phyloP scores from a whole-genome alignment of 176 grass and related monocot genomes.

The Avena insularis region DNA sequence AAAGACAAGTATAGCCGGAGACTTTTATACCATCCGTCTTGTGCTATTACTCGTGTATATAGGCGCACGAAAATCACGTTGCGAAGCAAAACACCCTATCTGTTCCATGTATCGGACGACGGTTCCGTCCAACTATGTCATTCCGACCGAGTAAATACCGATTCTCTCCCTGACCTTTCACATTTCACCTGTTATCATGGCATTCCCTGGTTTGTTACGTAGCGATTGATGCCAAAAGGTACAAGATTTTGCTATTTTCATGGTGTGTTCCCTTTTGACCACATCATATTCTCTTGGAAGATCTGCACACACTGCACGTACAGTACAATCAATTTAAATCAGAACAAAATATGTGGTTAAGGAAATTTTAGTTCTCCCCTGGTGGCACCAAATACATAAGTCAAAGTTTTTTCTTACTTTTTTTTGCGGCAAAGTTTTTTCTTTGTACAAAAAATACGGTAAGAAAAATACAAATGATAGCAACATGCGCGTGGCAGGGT shows the following conservation, averaged over 20 bases:
- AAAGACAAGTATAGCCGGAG: neutral
- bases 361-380: neutral
- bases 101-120: neutral
- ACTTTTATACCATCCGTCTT: neutral
- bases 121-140: too few relatives aligned
- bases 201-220: too few relatives aligned
- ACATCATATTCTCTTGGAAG: neutral
- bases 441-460: too few relatives aligned
- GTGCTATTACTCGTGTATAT: neutral
- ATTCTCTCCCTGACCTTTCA: too few relatives aligned
- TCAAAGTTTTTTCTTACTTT: neutral
- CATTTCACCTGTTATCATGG: too few relatives aligned
- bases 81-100: neutral
- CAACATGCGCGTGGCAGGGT: neutral
- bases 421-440: neutral
- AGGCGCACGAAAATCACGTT: constrained; percentile 9
- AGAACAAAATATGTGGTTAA: neutral
- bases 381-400: neutral
- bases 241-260: too few relatives aligned
- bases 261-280: too few relatives aligned
- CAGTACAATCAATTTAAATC: too few relatives aligned
- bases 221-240: too few relatives aligned
- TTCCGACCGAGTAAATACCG: too few relatives aligned
- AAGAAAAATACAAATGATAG: neutral
- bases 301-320: neutral